A percentile compares a stretch with the other conserved stretches of the same genome.
Evolutionary conservation across 192 early-diverging fungal species (phyloP).

Genomic region (Coemansia sp.): DNA sequence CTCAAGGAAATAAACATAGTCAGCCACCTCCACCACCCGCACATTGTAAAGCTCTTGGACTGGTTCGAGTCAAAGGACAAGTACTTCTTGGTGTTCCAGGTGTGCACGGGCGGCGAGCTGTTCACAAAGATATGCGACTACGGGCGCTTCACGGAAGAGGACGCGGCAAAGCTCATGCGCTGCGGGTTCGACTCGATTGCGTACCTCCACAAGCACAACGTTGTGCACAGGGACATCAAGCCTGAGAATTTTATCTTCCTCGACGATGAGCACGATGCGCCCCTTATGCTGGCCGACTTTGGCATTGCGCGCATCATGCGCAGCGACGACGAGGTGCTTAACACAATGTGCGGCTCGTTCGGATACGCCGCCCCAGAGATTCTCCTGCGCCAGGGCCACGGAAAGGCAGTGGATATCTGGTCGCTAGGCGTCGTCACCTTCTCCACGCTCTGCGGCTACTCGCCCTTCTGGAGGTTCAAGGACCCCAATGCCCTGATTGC

Average conservation of each 20-base stretch:
- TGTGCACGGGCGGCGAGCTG: constrained; percentile 85
- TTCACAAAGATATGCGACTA: constrained; percentile 78
- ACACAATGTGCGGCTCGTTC: constrained; percentile 83
- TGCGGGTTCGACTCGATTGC: constrained; percentile 73
- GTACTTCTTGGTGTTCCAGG: constrained; percentile 73
- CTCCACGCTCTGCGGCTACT: constrained; percentile 82
- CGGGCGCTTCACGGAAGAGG: constrained; percentile 78
- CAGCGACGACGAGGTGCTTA: constrained; percentile 66
- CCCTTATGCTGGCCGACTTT: constrained; percentile 86
- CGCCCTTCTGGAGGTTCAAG: constrained; percentile 65
- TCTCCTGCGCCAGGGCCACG: constrained; percentile 76
- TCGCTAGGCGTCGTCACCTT: constrained; percentile 90
- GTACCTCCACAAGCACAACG: constrained; percentile 82
- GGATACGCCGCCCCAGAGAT: constrained; percentile 89
- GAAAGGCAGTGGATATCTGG: constrained; percentile 93
- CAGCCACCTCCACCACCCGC: constrained; percentile 76
- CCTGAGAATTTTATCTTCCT: constrained; percentile 88
- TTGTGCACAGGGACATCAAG: constrained; percentile 84
- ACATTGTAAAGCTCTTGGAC: constrained; percentile 80
- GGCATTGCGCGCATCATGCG: constrained; percentile 71
- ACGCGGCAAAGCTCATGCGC: constrained; percentile 74
- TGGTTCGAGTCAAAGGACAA: constrained; percentile 73
- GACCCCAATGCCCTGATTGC: constrained; percentile 59
- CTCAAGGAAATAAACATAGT: constrained; percentile 89
- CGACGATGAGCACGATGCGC: constrained; percentile 58